Evolutionary conservation across 805 yeast species (phyloP), one percentile per base, ranked within the genome.

Genomic region (Kodamaea neixiangensis): DNA sequence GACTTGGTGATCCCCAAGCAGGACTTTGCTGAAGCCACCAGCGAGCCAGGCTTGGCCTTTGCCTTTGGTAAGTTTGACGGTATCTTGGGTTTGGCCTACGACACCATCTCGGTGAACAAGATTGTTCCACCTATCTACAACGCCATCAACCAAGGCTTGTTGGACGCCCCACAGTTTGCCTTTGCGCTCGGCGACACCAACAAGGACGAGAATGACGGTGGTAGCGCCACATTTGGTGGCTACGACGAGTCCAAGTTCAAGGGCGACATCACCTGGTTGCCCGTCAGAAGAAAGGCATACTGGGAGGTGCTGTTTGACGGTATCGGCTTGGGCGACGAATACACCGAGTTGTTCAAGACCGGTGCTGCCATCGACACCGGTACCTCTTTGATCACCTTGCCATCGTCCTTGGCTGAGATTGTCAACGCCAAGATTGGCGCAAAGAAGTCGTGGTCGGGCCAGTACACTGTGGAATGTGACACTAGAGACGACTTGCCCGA

Each of bases 351-450:
- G 64, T 81, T 79, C 59, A 76, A 76, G 64, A 85, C 91, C 55
- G 99, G 99, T 69, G 99, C 97, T 63, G 97, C 97, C 54, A 91
- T 94, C 67, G 99, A 94, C 72, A 94, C 99, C 52, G 99, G 99
- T 74, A 94, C 99, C 57, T 93, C 98, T 34, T 81, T 94, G 71
- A 87, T 94, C 71, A 91, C 97, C 45, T 79, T 94, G 66, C 99
- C 99, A 60, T 86, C 96, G 21, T 93, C 94, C 47, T 78, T 94
- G 66, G 98, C 99, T 45, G 99, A 94, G 77, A 88, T 94, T 62
- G 77, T 94, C 68, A 94, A 94, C 71, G 78, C 96, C 50, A 90
- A 91, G 79, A 94, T 94, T 68, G 99, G 99, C 63, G 99, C 99
- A 50, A 87, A 84, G 73, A 94, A 93, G 78, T 84, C 92, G 46